These are phyloP conservation scores for Miscanthus sacchariflorus DNA, from an alignment of 202 grass and related monocot genomes.

Conservation along the genomic window DNA sequence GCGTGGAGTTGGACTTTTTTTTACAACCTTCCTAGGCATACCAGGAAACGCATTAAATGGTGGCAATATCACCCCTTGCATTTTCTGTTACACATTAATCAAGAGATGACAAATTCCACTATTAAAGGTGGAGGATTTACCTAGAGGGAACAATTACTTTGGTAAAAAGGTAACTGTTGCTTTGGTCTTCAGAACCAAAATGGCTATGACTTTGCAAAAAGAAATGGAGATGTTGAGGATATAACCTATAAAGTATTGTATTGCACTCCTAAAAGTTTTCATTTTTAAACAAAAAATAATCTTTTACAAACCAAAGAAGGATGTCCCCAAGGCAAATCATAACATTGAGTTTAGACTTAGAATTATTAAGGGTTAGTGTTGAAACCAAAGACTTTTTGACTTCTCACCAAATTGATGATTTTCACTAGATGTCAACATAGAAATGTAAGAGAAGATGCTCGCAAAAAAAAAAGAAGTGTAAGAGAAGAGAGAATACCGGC, in stretches of 20 bases:
- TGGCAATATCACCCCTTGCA: neutral
- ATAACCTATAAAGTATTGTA: neutral
- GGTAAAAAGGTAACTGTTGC: neutral
- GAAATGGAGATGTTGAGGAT: neutral
- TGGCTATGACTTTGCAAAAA: neutral
- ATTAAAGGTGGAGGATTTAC: neutral
- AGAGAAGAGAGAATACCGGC: neutral
- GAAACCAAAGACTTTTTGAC: no score
- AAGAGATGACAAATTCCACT: neutral
- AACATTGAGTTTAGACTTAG: no score
- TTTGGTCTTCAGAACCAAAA: neutral
- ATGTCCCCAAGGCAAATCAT: no score
- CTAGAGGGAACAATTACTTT: neutral
- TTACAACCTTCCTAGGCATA: conserved; percentile 4
- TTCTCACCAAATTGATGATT: neutral
- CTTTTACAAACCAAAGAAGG: neutral
- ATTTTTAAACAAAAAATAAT: neutral
- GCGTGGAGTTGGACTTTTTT: neutral
- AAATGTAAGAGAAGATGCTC: neutral
- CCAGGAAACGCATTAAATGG: neutral
- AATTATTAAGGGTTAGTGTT: neutral
- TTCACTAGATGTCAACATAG: neutral
- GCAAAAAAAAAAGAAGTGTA: neutral
- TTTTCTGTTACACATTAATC: conserved; percentile 28
- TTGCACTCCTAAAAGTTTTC: neutral